Evolutionary conservation across 805 yeast species (phyloP).

Genomic region (Osmozyma mogii): DNA sequence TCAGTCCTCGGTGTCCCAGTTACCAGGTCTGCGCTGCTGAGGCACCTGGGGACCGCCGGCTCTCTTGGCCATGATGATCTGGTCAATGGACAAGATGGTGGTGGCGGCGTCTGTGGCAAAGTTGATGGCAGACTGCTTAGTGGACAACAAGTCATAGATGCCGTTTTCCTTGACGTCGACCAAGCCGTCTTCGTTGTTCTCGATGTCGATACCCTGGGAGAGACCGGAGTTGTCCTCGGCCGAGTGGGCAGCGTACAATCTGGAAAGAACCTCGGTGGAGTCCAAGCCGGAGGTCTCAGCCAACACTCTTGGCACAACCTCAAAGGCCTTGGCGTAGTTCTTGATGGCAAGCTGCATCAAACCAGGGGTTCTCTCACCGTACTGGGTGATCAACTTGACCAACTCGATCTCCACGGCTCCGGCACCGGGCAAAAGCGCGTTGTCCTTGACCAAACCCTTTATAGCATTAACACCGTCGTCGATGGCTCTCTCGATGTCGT

Average conservation of each 20-base stretch:
- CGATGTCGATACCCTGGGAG: slow-evolving; percentile 79
- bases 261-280: slow-evolving; percentile 80
- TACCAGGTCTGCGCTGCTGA: slow-evolving; percentile 75
- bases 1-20: slow-evolving; percentile 96
- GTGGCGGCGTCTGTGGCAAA: slow-evolving; percentile 94
- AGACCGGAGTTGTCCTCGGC: slow-evolving; percentile 28
- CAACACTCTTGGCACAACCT: slow-evolving; percentile 83
- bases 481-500: slow-evolving; percentile 93
- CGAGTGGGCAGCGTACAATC: slow-evolving; percentile 82
- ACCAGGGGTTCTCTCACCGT: slow-evolving; percentile 94
- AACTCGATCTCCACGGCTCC: slow-evolving; percentile 92
- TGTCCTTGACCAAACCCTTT: slow-evolving; percentile 80
- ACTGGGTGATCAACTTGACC: slow-evolving; percentile 67
- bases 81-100: slow-evolving; percentile 88
- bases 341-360: slow-evolving; percentile 88
- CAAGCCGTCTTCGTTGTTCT: slow-evolving; percentile 51
- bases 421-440: slow-evolving; percentile 83
- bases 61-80: slow-evolving; percentile 96
- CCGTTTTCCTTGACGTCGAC: slow-evolving; percentile 62
- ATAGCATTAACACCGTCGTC: slow-evolving; percentile 94
- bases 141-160: slow-evolving; percentile 70
- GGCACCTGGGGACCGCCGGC: slow-evolving; percentile 98
- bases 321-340: slow-evolving; percentile 90
- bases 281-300: slow-evolving; percentile 95
- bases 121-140: slow-evolving; percentile 80